Conservation (phyloP, 768 basidiomycete genomes). For the Fibroporia radiculosa region DNA sequence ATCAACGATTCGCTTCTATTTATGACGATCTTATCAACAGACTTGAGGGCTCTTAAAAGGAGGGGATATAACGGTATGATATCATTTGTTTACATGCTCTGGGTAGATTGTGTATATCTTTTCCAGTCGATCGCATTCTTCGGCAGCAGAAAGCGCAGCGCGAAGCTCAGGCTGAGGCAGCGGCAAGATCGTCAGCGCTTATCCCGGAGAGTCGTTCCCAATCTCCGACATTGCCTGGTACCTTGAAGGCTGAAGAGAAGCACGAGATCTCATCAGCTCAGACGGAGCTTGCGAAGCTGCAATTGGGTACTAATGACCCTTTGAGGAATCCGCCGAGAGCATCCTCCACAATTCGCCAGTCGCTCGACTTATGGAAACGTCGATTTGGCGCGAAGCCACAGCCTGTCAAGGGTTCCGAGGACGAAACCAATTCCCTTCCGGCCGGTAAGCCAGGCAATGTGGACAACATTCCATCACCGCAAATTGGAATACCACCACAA, state of each 20-base stretch:
- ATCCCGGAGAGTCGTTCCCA: not conserved
- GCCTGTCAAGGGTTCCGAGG: not conserved
- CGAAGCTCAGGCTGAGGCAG: constrained; percentile 43
- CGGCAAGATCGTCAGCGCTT: constrained; percentile 27
- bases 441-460: not conserved
- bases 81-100: constrained; percentile 10
- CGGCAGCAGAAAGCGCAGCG: constrained; percentile 71
- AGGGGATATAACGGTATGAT: constrained; percentile 76
- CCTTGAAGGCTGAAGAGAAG: no score
- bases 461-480: not conserved
- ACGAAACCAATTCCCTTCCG: not conserved
- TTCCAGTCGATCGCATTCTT: constrained; percentile 80
- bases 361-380: constrained; percentile 22
- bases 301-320: no score
- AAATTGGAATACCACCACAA: not conserved
- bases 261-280: no score
- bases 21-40: constrained; percentile 91
- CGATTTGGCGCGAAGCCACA: constrained; percentile 12
- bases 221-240: no score
- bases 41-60: constrained; percentile 70
- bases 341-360: not conserved
- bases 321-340: not conserved
- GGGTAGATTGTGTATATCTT: constrained; percentile 19
- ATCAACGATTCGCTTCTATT: constrained; percentile 85
- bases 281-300: no score